These are phyloP conservation scores for Lepidium africanum DNA, from an alignment of 345 rosid genomes.

Conservation along the genomic window DNA sequence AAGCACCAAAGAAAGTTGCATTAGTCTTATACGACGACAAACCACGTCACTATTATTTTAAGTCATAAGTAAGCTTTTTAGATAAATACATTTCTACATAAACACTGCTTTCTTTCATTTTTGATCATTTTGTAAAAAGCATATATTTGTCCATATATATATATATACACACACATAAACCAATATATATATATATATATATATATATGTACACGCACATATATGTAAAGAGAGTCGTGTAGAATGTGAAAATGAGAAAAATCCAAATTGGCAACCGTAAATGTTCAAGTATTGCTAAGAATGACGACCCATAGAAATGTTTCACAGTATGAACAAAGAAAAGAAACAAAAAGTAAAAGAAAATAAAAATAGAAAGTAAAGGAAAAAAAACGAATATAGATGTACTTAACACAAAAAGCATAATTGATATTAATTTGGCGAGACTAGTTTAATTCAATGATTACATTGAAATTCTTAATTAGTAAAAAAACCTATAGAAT, in stretches of 20 bases:
- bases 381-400: not conserved
- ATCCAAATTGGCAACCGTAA: not conserved
- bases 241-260: conserved; percentile 6
- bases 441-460: not conserved
- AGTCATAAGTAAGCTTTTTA: conserved; percentile 7
- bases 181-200: too few relatives aligned
- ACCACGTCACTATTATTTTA: conserved; percentile 10
- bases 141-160: conserved; percentile 11
- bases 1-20: conserved; percentile 21
- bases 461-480: not conserved
- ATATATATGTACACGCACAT: too few relatives aligned
- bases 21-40: conserved; percentile 3
- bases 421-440: not conserved
- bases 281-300: conserved; percentile 5
- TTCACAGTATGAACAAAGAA: not conserved
- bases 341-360: not conserved
- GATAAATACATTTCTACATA: not conserved
- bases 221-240: not conserved
- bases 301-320: not conserved
- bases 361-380: not conserved
- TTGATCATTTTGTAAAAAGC: not conserved
- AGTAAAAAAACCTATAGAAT: not conserved
- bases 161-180: too few relatives aligned
- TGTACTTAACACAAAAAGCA: too few relatives aligned
- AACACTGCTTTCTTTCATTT: not conserved